Percentiles rank a stretch among this genome's conserved stretches.
Conservation (phyloP, 305 asterid species). For the Lippia alba region DNA sequence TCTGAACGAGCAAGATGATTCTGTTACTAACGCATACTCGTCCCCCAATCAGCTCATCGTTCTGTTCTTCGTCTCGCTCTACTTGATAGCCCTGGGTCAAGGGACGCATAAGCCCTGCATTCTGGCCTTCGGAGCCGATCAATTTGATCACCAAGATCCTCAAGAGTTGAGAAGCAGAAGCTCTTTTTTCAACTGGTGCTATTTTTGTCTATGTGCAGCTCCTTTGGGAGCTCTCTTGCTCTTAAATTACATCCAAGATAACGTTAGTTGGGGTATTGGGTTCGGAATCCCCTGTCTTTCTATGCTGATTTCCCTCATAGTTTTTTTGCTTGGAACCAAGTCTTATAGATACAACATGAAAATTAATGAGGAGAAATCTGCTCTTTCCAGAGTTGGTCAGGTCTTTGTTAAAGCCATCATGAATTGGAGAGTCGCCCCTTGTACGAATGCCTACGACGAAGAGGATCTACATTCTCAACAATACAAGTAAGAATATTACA, state of each 20-base stretch:
- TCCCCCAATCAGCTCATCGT: conserved; percentile 27
- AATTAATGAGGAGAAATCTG: conserved; percentile 32
- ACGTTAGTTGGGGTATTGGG: conserved; percentile 49
- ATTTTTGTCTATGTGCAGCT: conserved; percentile 44
- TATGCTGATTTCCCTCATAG: conserved; percentile 31
- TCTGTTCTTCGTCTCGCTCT: conserved; percentile 40
- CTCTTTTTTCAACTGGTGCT: conserved; percentile 72
- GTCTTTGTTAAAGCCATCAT: conserved; percentile 27
- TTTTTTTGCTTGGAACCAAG: conserved; percentile 39
- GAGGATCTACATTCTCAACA: conserved; percentile 34
- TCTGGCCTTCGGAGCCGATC: conserved; percentile 66
- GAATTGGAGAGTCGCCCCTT: conserved; percentile 32
- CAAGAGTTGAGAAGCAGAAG: conserved; percentile 48
- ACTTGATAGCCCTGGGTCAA: conserved; percentile 48
- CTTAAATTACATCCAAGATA: conserved; percentile 55
- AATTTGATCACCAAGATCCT: conserved; percentile 54
- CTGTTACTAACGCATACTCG: neutral
- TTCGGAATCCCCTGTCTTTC: conserved; percentile 51
- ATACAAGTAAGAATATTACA: conserved; percentile 31
- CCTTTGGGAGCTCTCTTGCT: conserved; percentile 36
- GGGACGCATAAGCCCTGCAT: conserved; percentile 54
- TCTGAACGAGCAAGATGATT: conserved; percentile 15
- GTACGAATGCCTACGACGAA: conserved; percentile 14
- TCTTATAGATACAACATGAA: conserved; percentile 34
- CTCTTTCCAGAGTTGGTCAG: conserved; percentile 31